Evolutionary conservation across 148 eudicot genomes (phyloP).

Genomic region (Rhododendron williamsianum): DNA sequence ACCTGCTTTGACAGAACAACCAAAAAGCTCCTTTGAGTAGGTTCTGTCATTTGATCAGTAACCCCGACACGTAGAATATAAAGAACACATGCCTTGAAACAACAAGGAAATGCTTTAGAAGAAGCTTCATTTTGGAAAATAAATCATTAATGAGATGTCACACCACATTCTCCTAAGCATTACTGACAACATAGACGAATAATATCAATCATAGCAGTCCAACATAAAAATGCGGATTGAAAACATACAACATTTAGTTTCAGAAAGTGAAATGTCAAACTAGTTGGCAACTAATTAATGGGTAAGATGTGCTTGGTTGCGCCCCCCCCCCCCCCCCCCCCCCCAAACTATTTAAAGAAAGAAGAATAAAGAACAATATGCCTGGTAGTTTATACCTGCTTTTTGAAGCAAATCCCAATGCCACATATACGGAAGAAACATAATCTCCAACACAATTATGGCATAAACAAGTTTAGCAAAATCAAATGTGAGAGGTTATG

Average conservation of each 20-base stretch:
- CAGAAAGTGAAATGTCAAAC: neutral
- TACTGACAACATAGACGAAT: neutral
- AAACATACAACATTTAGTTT: neutral
- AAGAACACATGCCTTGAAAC: slow-evolving; percentile 91
- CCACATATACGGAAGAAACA: neutral
- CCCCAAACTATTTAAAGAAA: neutral
- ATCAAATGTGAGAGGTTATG: neutral
- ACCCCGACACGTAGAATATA: slow-evolving; percentile 94
- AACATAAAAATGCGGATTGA: neutral
- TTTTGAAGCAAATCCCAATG: neutral
- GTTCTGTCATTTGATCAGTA: slow-evolving; percentile 95
- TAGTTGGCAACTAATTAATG: neutral
- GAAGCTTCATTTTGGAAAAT: slow-evolving; percentile 9
- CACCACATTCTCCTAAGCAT: slow-evolving; percentile 1
- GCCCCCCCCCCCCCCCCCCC: too few species aligned
- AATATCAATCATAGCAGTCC: neutral
- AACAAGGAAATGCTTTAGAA: slow-evolving; percentile 32
- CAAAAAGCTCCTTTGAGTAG: slow-evolving; percentile 88
- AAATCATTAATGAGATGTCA: neutral
- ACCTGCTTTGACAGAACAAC: slow-evolving; percentile 92
- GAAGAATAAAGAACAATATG: neutral
- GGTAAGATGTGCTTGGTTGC: neutral
- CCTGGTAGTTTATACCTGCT: neutral
- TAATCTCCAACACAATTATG: neutral
- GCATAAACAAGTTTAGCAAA: neutral